Conservation (phyloP, 495 filamentous ascomycete species). For the Extremus antarcticus region DNA sequence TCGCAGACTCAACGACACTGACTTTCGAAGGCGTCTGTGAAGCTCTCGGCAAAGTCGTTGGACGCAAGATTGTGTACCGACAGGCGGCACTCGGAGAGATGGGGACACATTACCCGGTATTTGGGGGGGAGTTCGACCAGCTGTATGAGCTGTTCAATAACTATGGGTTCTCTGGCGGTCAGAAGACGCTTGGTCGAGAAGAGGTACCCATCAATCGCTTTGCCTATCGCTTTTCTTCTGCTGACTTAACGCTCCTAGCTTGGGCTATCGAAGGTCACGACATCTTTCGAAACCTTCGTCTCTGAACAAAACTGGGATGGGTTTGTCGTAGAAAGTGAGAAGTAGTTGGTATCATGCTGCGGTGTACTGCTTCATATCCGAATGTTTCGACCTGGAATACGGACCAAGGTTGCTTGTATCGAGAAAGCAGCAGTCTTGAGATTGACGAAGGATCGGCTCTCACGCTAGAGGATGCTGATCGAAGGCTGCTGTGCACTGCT, state of each 20-base stretch:
- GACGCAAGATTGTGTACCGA: not conserved
- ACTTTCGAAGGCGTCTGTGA: not conserved
- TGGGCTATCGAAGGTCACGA: not conserved
- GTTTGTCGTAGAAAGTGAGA: not conserved
- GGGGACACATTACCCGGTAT: not conserved
- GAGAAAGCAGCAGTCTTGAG: no score
- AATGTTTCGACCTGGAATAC: no score
- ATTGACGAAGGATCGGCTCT: no score
- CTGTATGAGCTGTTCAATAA: not conserved
- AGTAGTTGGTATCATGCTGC: no score
- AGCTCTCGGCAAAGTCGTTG: not conserved
- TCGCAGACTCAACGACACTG: not conserved
- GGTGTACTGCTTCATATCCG: no score
- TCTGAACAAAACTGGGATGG: not conserved
- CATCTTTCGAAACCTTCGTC: not conserved
- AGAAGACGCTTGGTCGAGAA: not conserved
- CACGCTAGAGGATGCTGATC: no score
- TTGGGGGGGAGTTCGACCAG: not conserved
- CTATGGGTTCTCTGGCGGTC: not conserved
- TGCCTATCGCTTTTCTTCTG: not conserved
- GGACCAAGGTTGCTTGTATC: no score
- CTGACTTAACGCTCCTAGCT: not conserved
- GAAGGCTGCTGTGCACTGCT: no score
- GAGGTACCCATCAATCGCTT: not conserved
- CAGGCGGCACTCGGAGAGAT: not conserved